Percentiles rank a stretch among this genome's conserved stretches.
Evolutionary conservation across 2,329 filamentous ascomycete genomes (phyloP).

Genomic region (Colletotrichum shisoi): DNA sequence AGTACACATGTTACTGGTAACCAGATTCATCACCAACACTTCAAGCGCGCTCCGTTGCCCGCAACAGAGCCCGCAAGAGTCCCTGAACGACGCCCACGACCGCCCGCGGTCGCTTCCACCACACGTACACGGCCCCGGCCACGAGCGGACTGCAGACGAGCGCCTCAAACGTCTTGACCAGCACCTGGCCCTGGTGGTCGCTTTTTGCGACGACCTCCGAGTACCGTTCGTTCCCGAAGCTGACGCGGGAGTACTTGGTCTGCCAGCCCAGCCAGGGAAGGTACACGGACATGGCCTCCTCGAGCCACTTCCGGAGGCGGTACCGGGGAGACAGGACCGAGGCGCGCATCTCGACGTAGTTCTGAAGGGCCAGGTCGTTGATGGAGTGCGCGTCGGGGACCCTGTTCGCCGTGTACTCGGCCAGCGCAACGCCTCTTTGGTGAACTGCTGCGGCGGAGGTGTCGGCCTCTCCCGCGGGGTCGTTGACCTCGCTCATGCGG

Average conservation of each 20-base stretch:
- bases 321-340: constrained; percentile 82
- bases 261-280: constrained; percentile 83
- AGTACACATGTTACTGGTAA: background rate
- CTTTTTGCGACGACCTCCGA: constrained; percentile 78
- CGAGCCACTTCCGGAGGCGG: constrained; percentile 80
- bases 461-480: constrained; percentile 48
- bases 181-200: constrained; percentile 70
- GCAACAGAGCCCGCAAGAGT: constrained; percentile 17
- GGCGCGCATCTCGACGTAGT: constrained; percentile 92
- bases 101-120: constrained; percentile 38
- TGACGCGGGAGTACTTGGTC: constrained; percentile 91
- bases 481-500: constrained; percentile 55
- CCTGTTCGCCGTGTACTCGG: constrained; percentile 77
- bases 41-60: constrained; percentile 1
- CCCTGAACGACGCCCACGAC: constrained; percentile 26
- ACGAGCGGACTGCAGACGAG: constrained; percentile 37
- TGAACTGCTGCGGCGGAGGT: constrained; percentile 63
- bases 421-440: constrained; percentile 73
- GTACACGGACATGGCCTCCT: constrained; percentile 81
- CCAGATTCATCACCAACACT: no score
- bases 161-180: constrained; percentile 51
- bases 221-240: constrained; percentile 92
- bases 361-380: constrained; percentile 88
- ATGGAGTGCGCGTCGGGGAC: constrained; percentile 85
- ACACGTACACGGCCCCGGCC: constrained; percentile 32